Percentiles rank a stretch among this genome's conserved stretches.
These are phyloP conservation scores for Leptomonas pyrrhocoris DNA, from an alignment of 208 protist species.

Conservation along the genomic window DNA sequence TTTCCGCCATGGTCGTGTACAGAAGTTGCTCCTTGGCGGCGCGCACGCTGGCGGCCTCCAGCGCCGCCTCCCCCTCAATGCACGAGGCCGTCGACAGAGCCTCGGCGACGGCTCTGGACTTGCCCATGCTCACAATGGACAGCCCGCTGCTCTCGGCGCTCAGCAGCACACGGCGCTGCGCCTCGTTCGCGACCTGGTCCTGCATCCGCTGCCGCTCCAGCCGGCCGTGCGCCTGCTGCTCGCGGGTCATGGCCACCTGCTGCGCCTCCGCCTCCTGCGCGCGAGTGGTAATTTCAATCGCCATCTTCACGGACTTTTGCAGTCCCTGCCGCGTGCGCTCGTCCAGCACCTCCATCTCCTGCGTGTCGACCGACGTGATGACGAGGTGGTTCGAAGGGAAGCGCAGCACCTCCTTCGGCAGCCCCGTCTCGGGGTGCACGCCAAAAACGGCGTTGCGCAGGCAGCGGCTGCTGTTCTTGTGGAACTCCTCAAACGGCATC, in stretches of 20 bases:
- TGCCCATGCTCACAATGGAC: slow-evolving; percentile 88
- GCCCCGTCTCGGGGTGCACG: slow-evolving; percentile 54
- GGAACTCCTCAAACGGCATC: slow-evolving; percentile 90
- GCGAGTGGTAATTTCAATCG: slow-evolving; percentile 96
- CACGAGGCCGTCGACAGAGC: slow-evolving; percentile 83
- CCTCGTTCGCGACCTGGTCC: slow-evolving; percentile 93
- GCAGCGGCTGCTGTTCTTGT: slow-evolving; percentile 71
- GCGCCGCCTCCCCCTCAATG: slow-evolving; percentile 88
- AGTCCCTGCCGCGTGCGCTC: slow-evolving; percentile 93
- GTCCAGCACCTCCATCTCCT: slow-evolving; percentile 95
- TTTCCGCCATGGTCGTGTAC: slow-evolving; percentile 44
- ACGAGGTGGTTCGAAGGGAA: slow-evolving; percentile 93
- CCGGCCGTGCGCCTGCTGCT: slow-evolving; percentile 90
- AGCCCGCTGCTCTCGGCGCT: slow-evolving; percentile 85
- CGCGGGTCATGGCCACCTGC: slow-evolving; percentile 88
- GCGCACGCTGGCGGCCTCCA: slow-evolving; percentile 80
- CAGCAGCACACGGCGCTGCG: slow-evolving; percentile 82
- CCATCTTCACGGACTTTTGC: slow-evolving; percentile 96
- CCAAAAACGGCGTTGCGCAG: slow-evolving; percentile 87
- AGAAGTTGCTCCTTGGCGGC: slow-evolving; percentile 69
- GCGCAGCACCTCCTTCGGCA: slow-evolving; percentile 61
- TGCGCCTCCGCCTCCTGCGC: slow-evolving; percentile 93
- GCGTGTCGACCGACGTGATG: slow-evolving; percentile 95
- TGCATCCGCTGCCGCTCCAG: slow-evolving; percentile 93
- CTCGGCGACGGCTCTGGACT: slow-evolving; percentile 90